A percentile compares a stretch with the other conserved stretches of the same genome.
Evolutionary conservation across 441 rosid species (phyloP).

Genomic region (California macrophylla): DNA sequence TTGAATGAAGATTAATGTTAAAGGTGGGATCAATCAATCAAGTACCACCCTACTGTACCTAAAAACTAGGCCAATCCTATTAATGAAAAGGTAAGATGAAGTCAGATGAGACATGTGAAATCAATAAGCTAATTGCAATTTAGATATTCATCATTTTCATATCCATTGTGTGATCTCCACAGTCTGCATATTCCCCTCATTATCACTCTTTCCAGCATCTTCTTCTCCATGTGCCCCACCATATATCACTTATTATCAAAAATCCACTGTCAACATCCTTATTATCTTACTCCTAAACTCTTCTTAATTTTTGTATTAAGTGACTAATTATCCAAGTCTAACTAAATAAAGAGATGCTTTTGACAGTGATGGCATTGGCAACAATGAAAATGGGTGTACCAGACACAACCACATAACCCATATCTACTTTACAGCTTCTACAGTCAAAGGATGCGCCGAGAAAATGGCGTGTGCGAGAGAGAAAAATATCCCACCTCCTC

Average conservation of each 20-base stretch:
- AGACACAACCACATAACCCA: not conserved
- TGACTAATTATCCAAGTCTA: not conserved
- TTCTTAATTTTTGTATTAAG: no score
- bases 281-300: no score
- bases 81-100: no score
- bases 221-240: not conserved
- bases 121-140: no score
- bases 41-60: no score
- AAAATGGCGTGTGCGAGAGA: not conserved
- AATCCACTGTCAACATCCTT: no score
- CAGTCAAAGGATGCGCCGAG: not conserved
- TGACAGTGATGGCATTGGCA: not conserved
- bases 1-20: no score
- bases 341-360: not conserved
- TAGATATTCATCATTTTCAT: not conserved
- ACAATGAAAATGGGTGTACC: not conserved
- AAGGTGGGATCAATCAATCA: no score
- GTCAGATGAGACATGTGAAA: no score
- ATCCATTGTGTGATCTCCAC: not conserved
- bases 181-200: no score
- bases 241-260: no score
- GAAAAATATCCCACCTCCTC: not conserved
- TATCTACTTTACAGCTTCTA: not conserved
- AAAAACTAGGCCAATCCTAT: no score
- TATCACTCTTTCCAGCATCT: not conserved